phyloP scores from a whole-genome alignment of 2,329 filamentous ascomycete species.

The Penicillium sp. region DNA sequence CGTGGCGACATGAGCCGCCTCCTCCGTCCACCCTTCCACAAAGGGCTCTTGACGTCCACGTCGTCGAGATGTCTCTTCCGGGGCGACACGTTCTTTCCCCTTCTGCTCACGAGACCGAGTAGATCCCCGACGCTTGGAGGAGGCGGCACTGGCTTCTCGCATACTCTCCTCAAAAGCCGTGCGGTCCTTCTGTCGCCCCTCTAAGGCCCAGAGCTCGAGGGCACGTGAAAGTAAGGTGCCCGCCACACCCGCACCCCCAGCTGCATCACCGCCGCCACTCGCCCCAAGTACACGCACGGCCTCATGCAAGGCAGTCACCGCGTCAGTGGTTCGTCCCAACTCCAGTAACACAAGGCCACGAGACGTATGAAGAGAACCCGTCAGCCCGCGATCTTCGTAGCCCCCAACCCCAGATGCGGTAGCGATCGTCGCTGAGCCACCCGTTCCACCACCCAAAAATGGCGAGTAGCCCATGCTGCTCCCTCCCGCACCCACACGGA shows the following conservation, averaged over 20 bases:
- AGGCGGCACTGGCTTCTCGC: conserved; percentile 1
- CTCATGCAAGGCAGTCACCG: conserved; percentile 79
- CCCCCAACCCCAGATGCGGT: conserved; percentile 43
- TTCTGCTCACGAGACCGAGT: conserved; percentile 28
- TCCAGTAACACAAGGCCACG: conserved; percentile 81
- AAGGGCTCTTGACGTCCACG: conserved; percentile 25
- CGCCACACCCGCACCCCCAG: conserved; percentile 47
- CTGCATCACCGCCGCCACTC: conserved; percentile 47
- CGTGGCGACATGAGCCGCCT: conserved; percentile 32
- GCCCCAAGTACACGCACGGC: conserved; percentile 48
- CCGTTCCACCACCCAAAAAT: conserved; percentile 45
- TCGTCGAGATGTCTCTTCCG: conserved; percentile 22
- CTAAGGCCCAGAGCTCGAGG: conserved; percentile 47
- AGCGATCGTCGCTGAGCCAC: conserved; percentile 35
- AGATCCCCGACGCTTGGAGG: conserved; percentile 21
- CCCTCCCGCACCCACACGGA: conserved; percentile 72
- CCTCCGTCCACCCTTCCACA: conserved; percentile 38
- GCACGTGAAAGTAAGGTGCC: conserved; percentile 46
- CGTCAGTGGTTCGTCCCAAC: conserved; percentile 69
- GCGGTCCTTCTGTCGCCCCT: conserved; percentile 32
- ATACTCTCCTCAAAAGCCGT: conserved; percentile 13
- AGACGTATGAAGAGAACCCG: conserved; percentile 48
- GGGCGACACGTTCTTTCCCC: conserved; percentile 23
- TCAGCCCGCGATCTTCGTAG: conserved; percentile 47
- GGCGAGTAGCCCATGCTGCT: conserved; percentile 75